Percentiles rank a stretch among this genome's conserved stretches.
Conservation (phyloP, 2,329 filamentous ascomycete species). For the Sarocladium kiliense region DNA sequence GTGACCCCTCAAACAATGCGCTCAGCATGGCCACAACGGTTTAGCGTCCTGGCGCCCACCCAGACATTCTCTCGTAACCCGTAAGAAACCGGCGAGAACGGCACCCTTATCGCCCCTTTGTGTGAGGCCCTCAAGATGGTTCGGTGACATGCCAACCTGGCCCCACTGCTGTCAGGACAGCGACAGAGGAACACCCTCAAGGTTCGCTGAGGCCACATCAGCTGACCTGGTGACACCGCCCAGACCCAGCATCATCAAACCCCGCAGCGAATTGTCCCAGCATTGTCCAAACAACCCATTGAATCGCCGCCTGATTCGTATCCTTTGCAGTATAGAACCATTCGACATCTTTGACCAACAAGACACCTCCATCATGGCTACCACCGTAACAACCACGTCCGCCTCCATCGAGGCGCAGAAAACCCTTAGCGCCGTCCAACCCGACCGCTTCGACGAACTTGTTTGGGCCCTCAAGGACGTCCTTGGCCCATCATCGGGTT, state of each 20-base stretch:
- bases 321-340: conserved; percentile 8
- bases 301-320: neutral
- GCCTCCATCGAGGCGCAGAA: conserved; percentile 13
- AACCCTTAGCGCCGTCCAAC: conserved; percentile 19
- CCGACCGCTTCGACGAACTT: conserved; percentile 60
- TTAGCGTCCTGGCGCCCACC: conserved; percentile 2
- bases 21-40: neutral
- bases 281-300: neutral
- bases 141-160: neutral
- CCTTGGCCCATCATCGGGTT: conserved; percentile 74
- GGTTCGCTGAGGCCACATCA: conserved; percentile 7
- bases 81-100: neutral
- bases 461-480: conserved; percentile 68
- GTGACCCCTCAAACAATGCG: neutral
- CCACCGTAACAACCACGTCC: conserved; percentile 24
- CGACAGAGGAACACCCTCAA: neutral
- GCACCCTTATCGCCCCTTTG: neutral
- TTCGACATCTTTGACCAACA: neutral
- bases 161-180: neutral
- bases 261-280: neutral
- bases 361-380: conserved; percentile 26
- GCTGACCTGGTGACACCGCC: conserved; percentile 4
- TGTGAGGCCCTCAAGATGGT: neutral
- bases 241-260: neutral
- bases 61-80: neutral